A percentile compares a stretch with the other conserved stretches of the same genome.
These are phyloP conservation scores for Venturia effusa DNA, from an alignment of 2,329 filamentous ascomycete genomes.

Conservation along the genomic window DNA sequence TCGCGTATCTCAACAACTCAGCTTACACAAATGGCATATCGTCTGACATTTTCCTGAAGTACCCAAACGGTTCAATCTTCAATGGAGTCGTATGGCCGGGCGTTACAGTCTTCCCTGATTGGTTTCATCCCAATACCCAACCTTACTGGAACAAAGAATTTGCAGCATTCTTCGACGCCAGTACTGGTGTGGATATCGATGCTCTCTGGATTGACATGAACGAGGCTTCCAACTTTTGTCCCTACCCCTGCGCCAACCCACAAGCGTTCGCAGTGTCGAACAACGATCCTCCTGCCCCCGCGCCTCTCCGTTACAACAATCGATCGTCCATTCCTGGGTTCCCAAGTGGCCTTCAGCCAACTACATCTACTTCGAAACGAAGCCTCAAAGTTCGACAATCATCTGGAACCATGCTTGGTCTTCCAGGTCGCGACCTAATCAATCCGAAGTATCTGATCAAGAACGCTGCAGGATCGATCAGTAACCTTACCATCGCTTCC, in stretches of 20 bases:
- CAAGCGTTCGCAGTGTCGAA: slow-evolving; percentile 26
- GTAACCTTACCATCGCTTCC: slow-evolving; percentile 46
- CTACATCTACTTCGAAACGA: background rate
- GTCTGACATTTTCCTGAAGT: slow-evolving; percentile 43
- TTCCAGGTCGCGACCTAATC: slow-evolving; percentile 53
- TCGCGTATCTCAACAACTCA: slow-evolving; percentile 24
- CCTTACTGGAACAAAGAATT: slow-evolving; percentile 64
- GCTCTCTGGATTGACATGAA: slow-evolving; percentile 52
- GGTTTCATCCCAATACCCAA: slow-evolving; percentile 57
- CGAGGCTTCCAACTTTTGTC: slow-evolving; percentile 46
- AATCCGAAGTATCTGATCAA: slow-evolving; percentile 55
- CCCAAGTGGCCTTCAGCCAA: slow-evolving; percentile 55
- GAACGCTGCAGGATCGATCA: slow-evolving; percentile 43
- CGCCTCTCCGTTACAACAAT: slow-evolving; percentile 45
- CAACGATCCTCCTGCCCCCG: slow-evolving; percentile 49
- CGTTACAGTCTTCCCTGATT: slow-evolving; percentile 62
- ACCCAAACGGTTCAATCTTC: slow-evolving; percentile 43
- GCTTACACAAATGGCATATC: slow-evolving; percentile 46
- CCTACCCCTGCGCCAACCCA: slow-evolving; percentile 27
- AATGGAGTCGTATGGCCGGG: slow-evolving; percentile 69
- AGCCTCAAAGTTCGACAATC: background rate
- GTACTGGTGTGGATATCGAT: slow-evolving; percentile 62
- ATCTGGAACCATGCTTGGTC: slow-evolving; percentile 34
- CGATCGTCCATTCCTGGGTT: slow-evolving; percentile 59
- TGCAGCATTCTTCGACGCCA: slow-evolving; percentile 48